These are phyloP conservation scores for Calycina herbarum DNA, from an alignment of 2,329 filamentous ascomycete genomes.

Conservation along the genomic window DNA sequence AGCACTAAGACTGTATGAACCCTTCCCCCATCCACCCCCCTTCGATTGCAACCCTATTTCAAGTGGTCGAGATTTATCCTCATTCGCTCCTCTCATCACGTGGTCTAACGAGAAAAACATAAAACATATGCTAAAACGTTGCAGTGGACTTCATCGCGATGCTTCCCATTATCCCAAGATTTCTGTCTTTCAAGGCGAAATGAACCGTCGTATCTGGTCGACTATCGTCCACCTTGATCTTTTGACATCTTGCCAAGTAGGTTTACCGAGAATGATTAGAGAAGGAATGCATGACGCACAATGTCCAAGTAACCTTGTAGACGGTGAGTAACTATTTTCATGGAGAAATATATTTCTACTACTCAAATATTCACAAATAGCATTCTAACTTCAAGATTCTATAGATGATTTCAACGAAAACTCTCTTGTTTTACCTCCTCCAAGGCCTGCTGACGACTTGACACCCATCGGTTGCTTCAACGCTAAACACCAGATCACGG, in stretches of 20 bases:
- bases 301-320: conserved; percentile 60
- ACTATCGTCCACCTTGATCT: conserved; percentile 59
- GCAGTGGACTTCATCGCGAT: conserved; percentile 54
- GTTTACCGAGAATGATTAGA: conserved; percentile 66
- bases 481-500: conserved; percentile 49
- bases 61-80: no score
- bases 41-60: no score
- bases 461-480: conserved; percentile 57
- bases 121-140: no score
- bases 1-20: conserved; percentile 49
- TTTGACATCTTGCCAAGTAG: conserved; percentile 65
- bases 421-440: conserved; percentile 53
- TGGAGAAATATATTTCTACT: neutral
- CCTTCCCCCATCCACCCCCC: no score
- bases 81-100: no score
- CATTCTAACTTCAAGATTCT: neutral
- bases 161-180: conserved; percentile 49
- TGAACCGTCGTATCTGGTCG: conserved; percentile 60
- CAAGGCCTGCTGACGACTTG: conserved; percentile 54
- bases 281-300: conserved; percentile 62
- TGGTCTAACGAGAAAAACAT: no score
- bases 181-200: conserved; percentile 56
- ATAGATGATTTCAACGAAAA: conserved; percentile 58
- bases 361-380: neutral
- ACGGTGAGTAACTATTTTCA: conserved; percentile 39